These are phyloP conservation scores for Septoria linicola DNA, from an alignment of 2,329 filamentous ascomycete species.

Conservation along the genomic window DNA sequence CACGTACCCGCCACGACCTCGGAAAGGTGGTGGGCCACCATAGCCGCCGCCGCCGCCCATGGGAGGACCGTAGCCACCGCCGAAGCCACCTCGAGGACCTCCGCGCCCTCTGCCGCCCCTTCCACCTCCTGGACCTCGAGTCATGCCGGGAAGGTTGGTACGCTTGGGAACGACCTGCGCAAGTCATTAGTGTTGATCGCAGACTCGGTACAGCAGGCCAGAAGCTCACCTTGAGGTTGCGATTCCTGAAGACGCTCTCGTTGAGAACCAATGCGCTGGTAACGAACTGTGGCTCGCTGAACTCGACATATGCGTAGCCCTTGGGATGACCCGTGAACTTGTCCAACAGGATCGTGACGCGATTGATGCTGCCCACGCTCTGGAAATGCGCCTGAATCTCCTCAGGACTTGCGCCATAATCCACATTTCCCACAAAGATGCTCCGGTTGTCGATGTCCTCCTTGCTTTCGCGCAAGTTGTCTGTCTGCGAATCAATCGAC, in stretches of 20 bases:
- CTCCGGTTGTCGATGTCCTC: conserved; percentile 93
- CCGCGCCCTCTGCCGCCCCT: conserved; percentile 51
- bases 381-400: conserved; percentile 99
- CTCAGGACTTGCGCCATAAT: conserved; percentile 94
- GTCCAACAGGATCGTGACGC: conserved; percentile 93
- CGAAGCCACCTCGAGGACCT: conserved; percentile 48
- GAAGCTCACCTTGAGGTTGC: conserved; percentile 83
- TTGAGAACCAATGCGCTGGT: conserved; percentile 92
- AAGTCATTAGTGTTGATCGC: conserved; percentile 26
- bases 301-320: conserved; percentile 98
- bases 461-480: conserved; percentile 84
- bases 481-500: conserved; percentile 75
- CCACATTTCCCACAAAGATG: conserved; percentile 98
- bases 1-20: conserved; percentile 10
- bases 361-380: conserved; percentile 94
- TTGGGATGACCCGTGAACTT: conserved; percentile 99
- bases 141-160: conserved; percentile 95
- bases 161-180: conserved; percentile 80
- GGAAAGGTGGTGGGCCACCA: conserved; percentile 13
- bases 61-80: conserved; percentile 44
- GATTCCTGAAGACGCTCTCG: conserved; percentile 91
- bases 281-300: conserved; percentile 88
- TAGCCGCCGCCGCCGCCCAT: conserved; percentile 27
- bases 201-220: neutral
- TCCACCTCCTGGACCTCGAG: conserved; percentile 71